Percentiles rank a stretch among this genome's conserved stretches.
phyloP scores from a whole-genome alignment of 768 basidiomycete genomes.

The Boletus subcaerulescens region DNA sequence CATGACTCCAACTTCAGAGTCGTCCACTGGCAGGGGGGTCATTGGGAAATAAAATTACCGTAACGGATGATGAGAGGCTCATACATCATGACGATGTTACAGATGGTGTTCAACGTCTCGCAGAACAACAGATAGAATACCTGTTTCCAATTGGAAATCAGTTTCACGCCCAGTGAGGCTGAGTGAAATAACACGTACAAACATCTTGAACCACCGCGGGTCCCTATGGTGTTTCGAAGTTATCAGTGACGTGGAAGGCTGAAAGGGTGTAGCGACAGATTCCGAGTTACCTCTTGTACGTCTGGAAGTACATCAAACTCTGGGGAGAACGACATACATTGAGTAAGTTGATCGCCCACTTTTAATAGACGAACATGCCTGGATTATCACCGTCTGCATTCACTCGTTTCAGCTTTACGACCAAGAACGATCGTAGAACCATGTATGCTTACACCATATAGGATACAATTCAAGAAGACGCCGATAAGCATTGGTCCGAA shows the following conservation, averaged over 20 bases:
- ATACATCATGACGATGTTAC: slow-evolving; percentile 47
- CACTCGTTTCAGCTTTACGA: neutral
- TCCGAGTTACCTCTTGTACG: slow-evolving; percentile 34
- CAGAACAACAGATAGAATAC: slow-evolving; percentile 41
- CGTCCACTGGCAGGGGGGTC: no score
- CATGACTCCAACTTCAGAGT: slow-evolving; percentile 24
- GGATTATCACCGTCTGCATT: slow-evolving; percentile 4
- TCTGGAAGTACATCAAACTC: slow-evolving; percentile 45
- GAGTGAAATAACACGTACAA: slow-evolving; percentile 34
- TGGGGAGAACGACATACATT: slow-evolving; percentile 20
- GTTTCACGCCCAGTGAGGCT: no score
- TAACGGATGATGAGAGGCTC: slow-evolving; percentile 45
- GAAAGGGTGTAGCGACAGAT: no score
- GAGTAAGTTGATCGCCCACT: neutral
- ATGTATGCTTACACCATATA: slow-evolving; percentile 12
- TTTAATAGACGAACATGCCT: neutral
- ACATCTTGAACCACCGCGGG: slow-evolving; percentile 41
- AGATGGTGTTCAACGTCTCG: slow-evolving; percentile 47
- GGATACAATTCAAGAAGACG: slow-evolving; percentile 9
- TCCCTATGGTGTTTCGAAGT: slow-evolving; percentile 35
- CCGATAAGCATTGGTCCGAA: slow-evolving; percentile 30
- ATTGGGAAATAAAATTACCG: slow-evolving; percentile 26
- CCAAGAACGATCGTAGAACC: neutral
- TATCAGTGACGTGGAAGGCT: no score
- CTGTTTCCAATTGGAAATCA: slow-evolving; percentile 20